Conservation (phyloP, 1,139 yeast species). For the Yamadazyma sp. region DNA sequence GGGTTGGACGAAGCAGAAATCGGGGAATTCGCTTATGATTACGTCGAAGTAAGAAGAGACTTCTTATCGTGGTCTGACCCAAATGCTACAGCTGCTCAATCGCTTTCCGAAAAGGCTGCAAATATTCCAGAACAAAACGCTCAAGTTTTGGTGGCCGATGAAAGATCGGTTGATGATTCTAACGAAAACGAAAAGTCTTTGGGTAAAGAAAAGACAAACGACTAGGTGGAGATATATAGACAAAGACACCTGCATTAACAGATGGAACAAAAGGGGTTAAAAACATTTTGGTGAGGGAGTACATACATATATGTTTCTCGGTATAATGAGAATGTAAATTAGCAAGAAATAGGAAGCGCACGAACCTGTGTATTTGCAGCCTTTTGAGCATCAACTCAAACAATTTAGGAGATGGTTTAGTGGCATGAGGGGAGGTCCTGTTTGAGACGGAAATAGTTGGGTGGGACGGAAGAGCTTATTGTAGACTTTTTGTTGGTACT, state of each 20-base stretch:
- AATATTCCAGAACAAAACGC: not conserved
- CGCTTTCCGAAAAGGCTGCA: not conserved
- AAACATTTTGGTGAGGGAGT: too few species aligned
- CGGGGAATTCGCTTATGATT: slow-evolving; percentile 97
- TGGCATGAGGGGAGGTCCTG: too few species aligned
- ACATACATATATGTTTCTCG: too few species aligned
- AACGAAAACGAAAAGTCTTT: slow-evolving; percentile 2
- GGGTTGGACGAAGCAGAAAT: slow-evolving; percentile 97
- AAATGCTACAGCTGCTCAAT: slow-evolving; percentile 1
- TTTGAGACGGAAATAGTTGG: too few species aligned
- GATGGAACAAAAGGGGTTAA: too few species aligned
- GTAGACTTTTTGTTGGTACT: too few species aligned
- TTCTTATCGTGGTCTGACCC: slow-evolving; percentile 63
- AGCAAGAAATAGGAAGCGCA: not conserved
- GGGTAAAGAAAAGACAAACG: not conserved
- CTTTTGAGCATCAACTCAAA: too few species aligned
- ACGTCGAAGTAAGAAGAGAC: slow-evolving; percentile 94
- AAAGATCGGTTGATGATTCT: slow-evolving; percentile 1
- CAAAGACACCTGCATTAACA: too few species aligned
- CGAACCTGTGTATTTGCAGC: slow-evolving; percentile 1
- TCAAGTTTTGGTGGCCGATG: slow-evolving; percentile 3
- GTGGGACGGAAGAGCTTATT: too few species aligned
- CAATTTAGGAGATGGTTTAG: too few species aligned
- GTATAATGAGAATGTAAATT: not conserved
- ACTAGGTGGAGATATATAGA: not conserved